A percentile compares a stretch with the other conserved stretches of the same genome.
These are phyloP conservation scores for Boletus speciosus DNA, from an alignment of 768 basidiomycete genomes.

Conservation along the genomic window DNA sequence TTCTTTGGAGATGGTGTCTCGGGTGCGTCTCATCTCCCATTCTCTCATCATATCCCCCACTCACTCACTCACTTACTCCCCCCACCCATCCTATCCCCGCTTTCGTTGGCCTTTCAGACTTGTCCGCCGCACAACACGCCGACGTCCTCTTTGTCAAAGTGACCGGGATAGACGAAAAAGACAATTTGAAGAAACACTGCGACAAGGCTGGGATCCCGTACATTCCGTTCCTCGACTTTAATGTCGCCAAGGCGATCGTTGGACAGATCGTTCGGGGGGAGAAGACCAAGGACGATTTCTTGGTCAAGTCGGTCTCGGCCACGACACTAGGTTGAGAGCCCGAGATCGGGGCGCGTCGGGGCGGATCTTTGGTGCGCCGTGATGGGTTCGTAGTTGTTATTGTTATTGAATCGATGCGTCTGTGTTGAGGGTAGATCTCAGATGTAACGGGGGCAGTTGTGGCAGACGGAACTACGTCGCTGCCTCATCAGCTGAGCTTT, in stretches of 20 bases:
- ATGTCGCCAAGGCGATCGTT: constrained; percentile 56
- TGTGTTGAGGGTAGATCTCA: not conserved
- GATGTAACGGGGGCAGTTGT: not conserved
- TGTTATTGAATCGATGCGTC: not conserved
- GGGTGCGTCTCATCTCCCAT: constrained; percentile 45
- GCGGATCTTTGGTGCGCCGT: not conserved
- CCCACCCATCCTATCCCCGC: not conserved
- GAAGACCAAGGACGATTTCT: constrained; percentile 28
- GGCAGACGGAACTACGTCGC: not conserved
- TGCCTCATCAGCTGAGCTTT: no score
- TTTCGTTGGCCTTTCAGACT: constrained; percentile 47
- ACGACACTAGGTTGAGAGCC: not conserved
- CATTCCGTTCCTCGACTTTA: constrained; percentile 73
- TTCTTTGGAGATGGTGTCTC: constrained; percentile 99
- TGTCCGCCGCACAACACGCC: constrained; percentile 89
- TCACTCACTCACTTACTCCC: no score
- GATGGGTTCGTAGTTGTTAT: not conserved
- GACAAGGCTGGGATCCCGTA: constrained; percentile 73
- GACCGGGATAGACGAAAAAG: constrained; percentile 64
- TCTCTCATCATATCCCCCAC: not conserved
- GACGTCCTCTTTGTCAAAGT: constrained; percentile 94
- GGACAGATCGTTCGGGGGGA: constrained; percentile 68
- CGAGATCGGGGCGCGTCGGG: not conserved
- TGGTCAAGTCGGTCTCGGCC: constrained; percentile 7
- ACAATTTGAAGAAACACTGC: constrained; percentile 86